Evolutionary conservation across 2,329 filamentous ascomycete genomes (phyloP), one percentile per base, ranked within the genome.

Genomic region (Xylariaceae sp.): DNA sequence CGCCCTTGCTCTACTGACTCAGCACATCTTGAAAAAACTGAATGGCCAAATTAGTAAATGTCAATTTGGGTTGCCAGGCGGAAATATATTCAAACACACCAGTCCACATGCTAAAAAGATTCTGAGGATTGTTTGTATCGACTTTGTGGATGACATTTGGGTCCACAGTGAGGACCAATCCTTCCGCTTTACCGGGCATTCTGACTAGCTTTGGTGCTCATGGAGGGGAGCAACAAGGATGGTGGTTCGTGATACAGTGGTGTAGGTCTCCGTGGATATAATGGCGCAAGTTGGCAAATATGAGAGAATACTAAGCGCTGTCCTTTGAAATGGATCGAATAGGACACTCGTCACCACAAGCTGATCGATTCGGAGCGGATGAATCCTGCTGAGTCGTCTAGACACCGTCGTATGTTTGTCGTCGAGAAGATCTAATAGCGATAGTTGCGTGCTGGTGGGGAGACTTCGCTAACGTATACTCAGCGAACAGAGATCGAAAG

Each of bases 31-130:
- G 92, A 93, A 71, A 97, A 97, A 56, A 97, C 92, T 94, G 69
- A 35, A 55, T 32, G 47, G 45, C 42, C 50, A 39, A 37, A 70
- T 77, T 64, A 76, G 72, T 62, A n/a, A n/a, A n/a, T 58, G 63
- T 45, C 20, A 24, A 40, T 13, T 35, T 45, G 42, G 32, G 36
- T 21, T 10, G 36, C 13, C 29, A 27, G 48, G 36, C 15, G 20
- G 41, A 51, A 37, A 21, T n/a, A 24, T 29, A 49, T 55, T n/a
- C 35, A 58, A 53, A 46, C 89, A 83, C 76, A 96, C 92, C 91
- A 72, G 91, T 93, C 92, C 92, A 96, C 84, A 97, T 95, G 78
- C 90, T 92, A 76, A 94, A 95, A 45, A 97, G 84, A 70, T 92
- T 95, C 75, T 96, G 91, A 23, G 91, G 87, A 72, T 96, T 96